Conservation (phyloP, 2,329 filamentous ascomycete genomes). For the Colletotrichum abscissum region DNA sequence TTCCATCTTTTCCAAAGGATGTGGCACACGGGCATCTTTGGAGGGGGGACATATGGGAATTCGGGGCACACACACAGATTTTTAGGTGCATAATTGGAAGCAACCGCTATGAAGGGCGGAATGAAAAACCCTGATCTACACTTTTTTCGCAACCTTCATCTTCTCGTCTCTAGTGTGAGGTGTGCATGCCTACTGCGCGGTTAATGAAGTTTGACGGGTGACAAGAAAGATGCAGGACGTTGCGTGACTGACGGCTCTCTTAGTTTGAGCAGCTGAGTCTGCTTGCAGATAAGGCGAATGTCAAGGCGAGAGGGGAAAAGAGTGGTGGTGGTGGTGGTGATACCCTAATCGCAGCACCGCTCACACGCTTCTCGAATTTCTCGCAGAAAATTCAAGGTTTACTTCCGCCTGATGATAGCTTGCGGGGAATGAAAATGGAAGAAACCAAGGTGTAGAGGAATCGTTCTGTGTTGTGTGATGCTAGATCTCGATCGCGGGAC, state of each 20-base stretch:
- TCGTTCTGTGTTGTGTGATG: neutral
- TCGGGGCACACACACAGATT: neutral
- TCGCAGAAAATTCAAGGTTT: no score
- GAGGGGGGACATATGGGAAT: no score
- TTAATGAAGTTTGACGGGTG: neutral
- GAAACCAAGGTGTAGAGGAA: no score
- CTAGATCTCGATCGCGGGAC: constrained; percentile 24
- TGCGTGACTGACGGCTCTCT: neutral
- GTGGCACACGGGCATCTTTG: no score
- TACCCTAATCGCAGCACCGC: no score
- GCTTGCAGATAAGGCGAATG: neutral
- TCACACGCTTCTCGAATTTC: neutral
- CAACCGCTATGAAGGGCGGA: constrained; percentile 7
- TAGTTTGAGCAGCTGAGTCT: neutral
- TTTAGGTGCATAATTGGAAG: constrained; percentile 16
- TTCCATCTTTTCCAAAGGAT: neutral
- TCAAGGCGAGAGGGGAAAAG: neutral
- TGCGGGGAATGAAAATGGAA: no score
- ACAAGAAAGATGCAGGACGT: neutral
- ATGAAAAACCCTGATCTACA: constrained; percentile 11
- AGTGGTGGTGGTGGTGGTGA: neutral
- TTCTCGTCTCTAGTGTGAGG: neutral
- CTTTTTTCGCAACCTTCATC: neutral
- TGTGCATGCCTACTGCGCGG: neutral
- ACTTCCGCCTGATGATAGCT: no score